Base-by-base conservation (phyloP, 2,329 filamentous ascomycete species). In the Fusarium anguioides region DNA sequence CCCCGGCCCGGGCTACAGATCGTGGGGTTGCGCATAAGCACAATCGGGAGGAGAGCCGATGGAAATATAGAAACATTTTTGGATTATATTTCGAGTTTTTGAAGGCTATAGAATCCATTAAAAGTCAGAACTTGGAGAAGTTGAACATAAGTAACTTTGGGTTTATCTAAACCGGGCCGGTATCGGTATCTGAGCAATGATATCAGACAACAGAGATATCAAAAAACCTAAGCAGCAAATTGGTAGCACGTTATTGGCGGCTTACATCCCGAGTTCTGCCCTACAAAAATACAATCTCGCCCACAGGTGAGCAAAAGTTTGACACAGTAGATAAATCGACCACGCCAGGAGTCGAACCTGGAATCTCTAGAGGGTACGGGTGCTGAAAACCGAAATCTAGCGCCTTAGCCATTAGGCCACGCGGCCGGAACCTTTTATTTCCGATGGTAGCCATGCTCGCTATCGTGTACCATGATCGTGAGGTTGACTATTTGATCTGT, bases 341-440 rank as follows among this genome's bases (percentile, higher is more conserved):
- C 78, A 78, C 78, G 76, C 76, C 78, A 80, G 78, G 78, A 80
- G 74, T 80, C 77, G 78, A 63, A 63, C 60, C 78, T 79, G 77
- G 75, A 80, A 78, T 79, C 78, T 80, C 76, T 76, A 80, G 77
- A 80, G 78, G 26, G 33, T 20, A 72, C 60, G 57, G 53, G 69
- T 27, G 58, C 29, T 27, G 29, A 33, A 29, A 62, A 72, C 78
- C 77, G 78, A 80, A 80, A 80, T 80, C 77, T 80, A 76, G 75
- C 78, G 78, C 78, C 76, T 77, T 80, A 79, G 67, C 78, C 78
- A 80, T 80, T 80, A 77, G 75, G 78, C 78, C 77, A 80, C 77
- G 78, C 78, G 78, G 78, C 78, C 76, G 67, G 58, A 63, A 57
- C 20, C 24, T 50, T 48, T 44, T 3, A 46, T 29, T 17, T 49